Conservation (phyloP, 75 land plant species). For the Selaginella tamariscina region DNA sequence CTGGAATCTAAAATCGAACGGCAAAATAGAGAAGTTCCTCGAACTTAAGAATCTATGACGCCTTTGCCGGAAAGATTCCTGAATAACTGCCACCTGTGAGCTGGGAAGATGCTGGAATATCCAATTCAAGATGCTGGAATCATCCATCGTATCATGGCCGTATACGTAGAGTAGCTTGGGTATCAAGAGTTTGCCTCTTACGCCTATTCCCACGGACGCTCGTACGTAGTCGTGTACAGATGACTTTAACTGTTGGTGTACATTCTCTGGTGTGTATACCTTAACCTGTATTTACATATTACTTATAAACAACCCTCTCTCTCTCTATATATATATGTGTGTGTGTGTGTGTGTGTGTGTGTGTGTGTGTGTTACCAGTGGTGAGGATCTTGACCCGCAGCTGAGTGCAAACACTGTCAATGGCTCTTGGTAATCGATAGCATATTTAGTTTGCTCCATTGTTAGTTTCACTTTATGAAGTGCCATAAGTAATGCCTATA, state of each 20-base stretch:
- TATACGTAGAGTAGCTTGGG: conserved; percentile 62
- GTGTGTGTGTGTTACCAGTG: too few relatives aligned
- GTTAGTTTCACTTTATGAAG: conserved; percentile 16
- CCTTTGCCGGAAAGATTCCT: conserved; percentile 16
- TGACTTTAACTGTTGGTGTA: conserved; percentile 37
- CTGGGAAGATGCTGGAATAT: conserved; percentile 53
- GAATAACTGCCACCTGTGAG: conserved; percentile 36
- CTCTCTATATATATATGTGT: too few relatives aligned
- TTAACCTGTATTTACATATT: conserved; percentile 35
- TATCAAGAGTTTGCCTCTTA: conserved; percentile 38
- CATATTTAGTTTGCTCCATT: conserved; percentile 4
- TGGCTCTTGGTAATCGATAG: conserved; percentile 5
- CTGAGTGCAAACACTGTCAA: conserved; percentile 7
- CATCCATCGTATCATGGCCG: conserved; percentile 35
- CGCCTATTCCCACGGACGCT: conserved; percentile 44
- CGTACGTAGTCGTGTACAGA: conserved; percentile 55
- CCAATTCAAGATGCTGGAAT: conserved; percentile 51
- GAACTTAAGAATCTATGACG: conserved; percentile 9
- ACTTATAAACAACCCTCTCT: too few relatives aligned
- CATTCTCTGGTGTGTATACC: conserved; percentile 47
- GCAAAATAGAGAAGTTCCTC: neutral
- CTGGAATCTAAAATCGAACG: conserved; percentile 4
- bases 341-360: too few relatives aligned
- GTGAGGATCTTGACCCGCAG: conserved; percentile 1
- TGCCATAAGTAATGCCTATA: conserved; percentile 62